Conservation (phyloP, 2,329 filamentous ascomycete species). For the Xylariaceae sp. region DNA sequence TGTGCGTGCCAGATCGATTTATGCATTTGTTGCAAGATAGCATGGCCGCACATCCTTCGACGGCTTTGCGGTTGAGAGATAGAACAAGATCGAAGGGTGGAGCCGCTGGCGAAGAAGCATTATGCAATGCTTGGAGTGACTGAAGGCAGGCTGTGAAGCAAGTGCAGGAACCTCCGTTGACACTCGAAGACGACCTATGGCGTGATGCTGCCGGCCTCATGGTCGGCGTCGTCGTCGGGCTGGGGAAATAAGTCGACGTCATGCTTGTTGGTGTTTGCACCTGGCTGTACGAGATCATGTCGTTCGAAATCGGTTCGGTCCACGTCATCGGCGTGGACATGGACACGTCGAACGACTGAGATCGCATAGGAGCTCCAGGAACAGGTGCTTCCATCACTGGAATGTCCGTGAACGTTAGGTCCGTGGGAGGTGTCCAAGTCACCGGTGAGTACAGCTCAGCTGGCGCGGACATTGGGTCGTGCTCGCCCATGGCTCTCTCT, state of each 20-base stretch:
- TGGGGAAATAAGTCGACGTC: slow-evolving; percentile 44
- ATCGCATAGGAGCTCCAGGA: slow-evolving; percentile 35
- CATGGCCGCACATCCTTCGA: slow-evolving; percentile 52
- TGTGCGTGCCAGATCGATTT: slow-evolving; percentile 46
- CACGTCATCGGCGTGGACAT: slow-evolving; percentile 37
- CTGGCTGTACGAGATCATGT: slow-evolving; percentile 40
- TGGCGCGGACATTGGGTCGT: slow-evolving; percentile 30
- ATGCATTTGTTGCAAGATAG: slow-evolving; percentile 50
- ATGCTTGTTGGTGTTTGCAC: slow-evolving; percentile 42
- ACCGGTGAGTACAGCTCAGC: slow-evolving; percentile 42
- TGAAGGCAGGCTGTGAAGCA: slow-evolving; percentile 52
- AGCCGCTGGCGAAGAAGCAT: slow-evolving; percentile 42
- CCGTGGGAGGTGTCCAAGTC: slow-evolving; percentile 45
- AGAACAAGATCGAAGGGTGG: slow-evolving; percentile 50
- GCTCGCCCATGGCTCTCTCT: slow-evolving; percentile 28
- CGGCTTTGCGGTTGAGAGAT: slow-evolving; percentile 50
- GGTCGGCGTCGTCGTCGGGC: slow-evolving; percentile 43
- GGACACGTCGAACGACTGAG: slow-evolving; percentile 42
- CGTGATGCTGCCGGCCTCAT: slow-evolving; percentile 35
- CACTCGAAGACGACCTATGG: slow-evolving; percentile 34
- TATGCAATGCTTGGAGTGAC: slow-evolving; percentile 51
- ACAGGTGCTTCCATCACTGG: slow-evolving; percentile 35
- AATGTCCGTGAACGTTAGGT: slow-evolving; percentile 41
- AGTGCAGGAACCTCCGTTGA: slow-evolving; percentile 41
- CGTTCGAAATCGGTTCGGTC: slow-evolving; percentile 35